Conservation (phyloP, 768 basidiomycete genomes). For the Tylopilus subfusipes region DNA sequence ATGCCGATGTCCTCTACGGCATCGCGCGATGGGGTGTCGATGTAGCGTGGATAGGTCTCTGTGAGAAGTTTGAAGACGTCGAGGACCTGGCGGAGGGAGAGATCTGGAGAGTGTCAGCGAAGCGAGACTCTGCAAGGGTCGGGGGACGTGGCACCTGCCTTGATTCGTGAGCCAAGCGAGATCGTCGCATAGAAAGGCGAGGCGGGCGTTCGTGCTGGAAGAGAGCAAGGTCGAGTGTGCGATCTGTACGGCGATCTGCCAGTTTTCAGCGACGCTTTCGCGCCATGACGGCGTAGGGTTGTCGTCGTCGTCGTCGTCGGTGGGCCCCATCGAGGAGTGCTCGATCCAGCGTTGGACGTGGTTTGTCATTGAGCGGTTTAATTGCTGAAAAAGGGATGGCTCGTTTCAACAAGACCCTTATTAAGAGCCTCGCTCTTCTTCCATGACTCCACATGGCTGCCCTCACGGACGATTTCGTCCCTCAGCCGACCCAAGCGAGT, state of each 20-base stretch:
- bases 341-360: neutral
- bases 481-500: neutral
- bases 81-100: slow-evolving; percentile 54
- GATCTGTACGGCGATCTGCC: slow-evolving; percentile 51
- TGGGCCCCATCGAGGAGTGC: neutral
- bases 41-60: slow-evolving; percentile 74
- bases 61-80: slow-evolving; percentile 74
- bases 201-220: slow-evolving; percentile 50
- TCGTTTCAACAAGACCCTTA: too few species aligned
- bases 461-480: neutral
- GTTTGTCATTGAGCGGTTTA: too few species aligned
- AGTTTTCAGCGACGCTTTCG: slow-evolving; percentile 51
- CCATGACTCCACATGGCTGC: neutral
- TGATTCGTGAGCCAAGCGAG: slow-evolving; percentile 53
- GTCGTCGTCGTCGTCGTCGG: slow-evolving; percentile 13
- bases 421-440: too few species aligned
- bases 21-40: slow-evolving; percentile 64
- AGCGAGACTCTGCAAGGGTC: neutral
- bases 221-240: slow-evolving; percentile 50
- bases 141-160: slow-evolving; percentile 40
- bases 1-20: slow-evolving; percentile 68
- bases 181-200: slow-evolving; percentile 62
- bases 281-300: slow-evolving; percentile 40
- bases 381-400: neutral
- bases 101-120: slow-evolving; percentile 40